Evolutionary conservation across 2,329 filamentous ascomycete genomes (phyloP), one percentile per base, ranked within the genome.

Genomic region (Alternaria solani): DNA sequence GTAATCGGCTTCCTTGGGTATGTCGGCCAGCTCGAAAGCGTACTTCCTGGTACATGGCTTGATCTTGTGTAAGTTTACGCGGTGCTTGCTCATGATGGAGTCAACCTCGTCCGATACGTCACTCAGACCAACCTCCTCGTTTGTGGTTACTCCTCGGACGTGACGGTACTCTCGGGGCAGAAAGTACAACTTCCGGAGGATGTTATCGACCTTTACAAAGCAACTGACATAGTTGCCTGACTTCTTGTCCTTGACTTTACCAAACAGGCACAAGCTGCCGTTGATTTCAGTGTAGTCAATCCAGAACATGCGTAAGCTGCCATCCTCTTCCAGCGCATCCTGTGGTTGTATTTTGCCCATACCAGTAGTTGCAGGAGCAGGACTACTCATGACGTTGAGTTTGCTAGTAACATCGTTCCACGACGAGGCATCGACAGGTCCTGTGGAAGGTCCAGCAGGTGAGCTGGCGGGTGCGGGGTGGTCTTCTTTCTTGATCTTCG

Each of bases 171-270:
- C 84, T 43, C 95, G 90, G 6, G 95, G 95, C 39, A 99, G 83
- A 75, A 99, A 99, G 79, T 90, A 99, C 0, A 99, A 85, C 74
- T 96, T 98, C 61, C 95, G 88, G 55, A 96, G 79, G 61, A 99
- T 91, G 68, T 97, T 97, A 82, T 99, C 94, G 20, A 99, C 84
- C 78, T 98, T 98, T 77, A 97, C 87, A 72, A 99, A 98, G 72
- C 93, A 96, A 80, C 95, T 99, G 61, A 93, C 90, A 75, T 92
- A 94, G 43, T 84, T 83, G 52, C 87, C 89, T 1, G 88, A 92
- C 71, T 89, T 91, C 78, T 94, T 97, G 81, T 97, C 93, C 71
- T 93, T 88, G 25, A 97, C 94, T 76, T 99, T 99, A 65, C 95
- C 95, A 74, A 99, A 98, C 11, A 99, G 85, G 77, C 93, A 98